Evolutionary conservation across 2,329 filamentous ascomycete genomes (phyloP), one percentile per base, ranked within the genome.

Genomic region (Cyanodermella asteris): DNA sequence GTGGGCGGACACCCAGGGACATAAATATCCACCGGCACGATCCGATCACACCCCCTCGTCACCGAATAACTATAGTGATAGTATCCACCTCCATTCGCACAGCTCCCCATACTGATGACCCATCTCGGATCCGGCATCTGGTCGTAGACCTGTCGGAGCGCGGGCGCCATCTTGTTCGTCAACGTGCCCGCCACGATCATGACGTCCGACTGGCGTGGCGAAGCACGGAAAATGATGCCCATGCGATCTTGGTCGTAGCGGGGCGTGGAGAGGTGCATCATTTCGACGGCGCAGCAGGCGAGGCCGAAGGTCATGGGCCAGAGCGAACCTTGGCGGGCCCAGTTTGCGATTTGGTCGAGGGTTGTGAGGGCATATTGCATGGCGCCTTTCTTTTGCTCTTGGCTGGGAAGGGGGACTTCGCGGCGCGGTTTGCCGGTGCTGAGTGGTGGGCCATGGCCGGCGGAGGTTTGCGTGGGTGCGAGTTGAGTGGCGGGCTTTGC

Each of bases 81-180:
- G 55, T 84, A 84, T 27, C 76, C 76, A 32, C 76, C 76, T 25
- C 76, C 76, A 49, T 82, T 82, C 31, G 76, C 76, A 47, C 76
- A 84, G 41, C 69, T 76, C 8, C 76, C 76, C 76, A 84, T 84
- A 38, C 69, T 76, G 41, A 74, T 64, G 13, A 84, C 78, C 78
- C 78, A 91, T 43, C 74, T 64, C 11, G 80, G 80, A 16, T 91
- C 80, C 16, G 80, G 78, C 80, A 91, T 91, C 59, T 91, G 81
- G 50, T 91, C 81, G 55, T 91, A 91, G 33, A 90, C 73, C 53
- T 87, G 77, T 49, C 81, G 64, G 43, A 91, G 56, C 17, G 81
- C 81, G 3, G 81, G 78, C 1, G 78, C 80, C 81, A 91, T 91
- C 60, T 91, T 91, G 61, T 91, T 91, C 38, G 78, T 90, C 33